Conservation (phyloP, 495 filamentous ascomycete species). For the Trichocladium uniseriatum region DNA sequence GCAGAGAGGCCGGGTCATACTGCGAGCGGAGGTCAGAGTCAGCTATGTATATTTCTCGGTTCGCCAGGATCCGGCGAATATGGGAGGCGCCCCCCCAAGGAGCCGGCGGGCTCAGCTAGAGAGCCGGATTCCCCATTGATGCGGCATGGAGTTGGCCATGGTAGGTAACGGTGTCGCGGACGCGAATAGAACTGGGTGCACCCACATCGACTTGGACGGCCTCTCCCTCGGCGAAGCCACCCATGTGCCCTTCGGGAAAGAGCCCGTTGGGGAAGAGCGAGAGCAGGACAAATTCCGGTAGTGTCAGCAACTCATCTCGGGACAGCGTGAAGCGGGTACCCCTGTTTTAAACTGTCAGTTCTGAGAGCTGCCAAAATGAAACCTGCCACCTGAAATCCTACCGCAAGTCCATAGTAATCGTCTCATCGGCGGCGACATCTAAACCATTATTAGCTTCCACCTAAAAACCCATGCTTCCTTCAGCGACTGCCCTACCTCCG, state of each 20-base stretch:
- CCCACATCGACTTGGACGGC: conserved; percentile 95
- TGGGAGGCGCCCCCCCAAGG: conserved; percentile 2
- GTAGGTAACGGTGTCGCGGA: not conserved
- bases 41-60: conserved; percentile 47
- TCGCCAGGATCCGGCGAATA: conserved; percentile 34
- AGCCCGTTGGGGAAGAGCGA: conserved; percentile 98
- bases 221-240: conserved; percentile 79
- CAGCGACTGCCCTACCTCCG: conserved; percentile 50
- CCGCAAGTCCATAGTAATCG: conserved; percentile 90
- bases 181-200: conserved; percentile 21
- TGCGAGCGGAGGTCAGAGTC: conserved; percentile 44
- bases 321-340: conserved; percentile 90
- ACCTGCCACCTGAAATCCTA: conserved; percentile 32
- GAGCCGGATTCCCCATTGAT: not conserved
- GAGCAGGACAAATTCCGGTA: conserved; percentile 95
- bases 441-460: conserved; percentile 3
- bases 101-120: not conserved
- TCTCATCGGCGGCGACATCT: conserved; percentile 89
- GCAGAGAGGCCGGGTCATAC: conserved; percentile 92
- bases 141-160: not conserved
- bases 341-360: conserved; percentile 41
- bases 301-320: conserved; percentile 84
- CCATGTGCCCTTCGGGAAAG: conserved; percentile 94
- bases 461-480: conserved; percentile 12
- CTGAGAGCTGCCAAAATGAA: conserved; percentile 3